These are phyloP conservation scores for Barnettozyma vustinii DNA, from an alignment of 805 yeast genomes.

Conservation along the genomic window DNA sequence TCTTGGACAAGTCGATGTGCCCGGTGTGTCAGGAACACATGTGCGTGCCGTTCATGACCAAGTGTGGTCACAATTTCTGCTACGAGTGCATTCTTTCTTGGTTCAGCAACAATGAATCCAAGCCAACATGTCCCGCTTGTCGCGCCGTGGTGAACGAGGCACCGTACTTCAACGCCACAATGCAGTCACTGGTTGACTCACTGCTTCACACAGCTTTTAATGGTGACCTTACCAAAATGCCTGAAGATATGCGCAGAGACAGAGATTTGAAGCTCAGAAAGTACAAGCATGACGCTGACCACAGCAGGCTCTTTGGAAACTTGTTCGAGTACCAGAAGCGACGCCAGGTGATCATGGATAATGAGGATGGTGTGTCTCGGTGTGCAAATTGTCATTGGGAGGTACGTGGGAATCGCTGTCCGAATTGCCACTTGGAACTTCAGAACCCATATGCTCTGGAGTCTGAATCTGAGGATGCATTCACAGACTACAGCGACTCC, in stretches of 20 bases:
- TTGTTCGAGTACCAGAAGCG: conserved; percentile 36
- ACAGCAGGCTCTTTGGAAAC: conserved; percentile 40
- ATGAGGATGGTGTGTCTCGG: conserved; percentile 66
- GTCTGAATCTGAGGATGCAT: not conserved
- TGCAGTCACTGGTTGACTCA: not conserved
- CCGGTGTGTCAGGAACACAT: conserved; percentile 66
- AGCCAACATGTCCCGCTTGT: conserved; percentile 66
- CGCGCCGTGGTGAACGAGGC: conserved; percentile 40
- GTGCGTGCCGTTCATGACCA: conserved; percentile 56
- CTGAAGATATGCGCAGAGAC: conserved; percentile 7
- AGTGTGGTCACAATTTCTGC: conserved; percentile 75
- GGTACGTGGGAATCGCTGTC: conserved; percentile 58
- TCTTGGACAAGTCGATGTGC: conserved; percentile 37
- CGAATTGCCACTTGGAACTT: conserved; percentile 60
- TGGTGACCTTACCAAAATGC: not conserved
- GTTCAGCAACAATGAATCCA: conserved; percentile 40
- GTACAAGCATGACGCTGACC: conserved; percentile 37
- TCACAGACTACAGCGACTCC: not conserved
- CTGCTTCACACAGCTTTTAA: not conserved
- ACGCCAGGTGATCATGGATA: conserved; percentile 50
- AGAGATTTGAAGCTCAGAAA: conserved; percentile 27
- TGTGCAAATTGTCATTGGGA: conserved; percentile 82
- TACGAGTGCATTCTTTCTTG: conserved; percentile 60
- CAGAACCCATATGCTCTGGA: conserved; percentile 18
- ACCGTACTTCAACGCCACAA: conserved; percentile 43